Base-by-base conservation (phyloP, 495 filamentous ascomycete genomes). In the Xylaria cubensis region DNA sequence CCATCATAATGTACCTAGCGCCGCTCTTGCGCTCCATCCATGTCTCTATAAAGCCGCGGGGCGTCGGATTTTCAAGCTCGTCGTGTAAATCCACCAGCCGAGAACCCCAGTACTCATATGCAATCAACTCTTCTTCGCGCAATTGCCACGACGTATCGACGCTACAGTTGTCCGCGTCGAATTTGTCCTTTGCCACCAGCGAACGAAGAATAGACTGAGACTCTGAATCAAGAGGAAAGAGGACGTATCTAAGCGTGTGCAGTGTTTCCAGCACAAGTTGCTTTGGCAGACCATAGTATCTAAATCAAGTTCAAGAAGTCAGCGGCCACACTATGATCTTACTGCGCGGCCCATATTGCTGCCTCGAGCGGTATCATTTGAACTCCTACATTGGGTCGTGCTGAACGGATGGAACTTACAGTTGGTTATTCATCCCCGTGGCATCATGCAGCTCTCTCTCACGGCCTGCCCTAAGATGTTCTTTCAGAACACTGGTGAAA, bases 11-110 rank as follows among this genome's bases (percentile, higher is more conserved):
- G 69, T 83, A 80, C 41, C 81, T 76, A 1, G 78, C 77, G 26
- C 79, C 78, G 65, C 80, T 83, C 69, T 74, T 76, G 26, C 81
- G 69, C 72, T 84, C 79, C 67, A 84, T 73, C 81, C 80, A 83
- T 51, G 73, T 77, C 56, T 80, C 75, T 9, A 83, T 15, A 21
- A n/a, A 10, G 3, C 81, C 75, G 17, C 82, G 74, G 17, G 82
- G 80, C 32, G 74, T 80, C 59, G 82, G 82, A 51, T 82, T 81
- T 50, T 82, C 76, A 13, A 83, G 53, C 67, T 83, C 82, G 32
- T 82, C 77, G 53, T 82, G 78, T n/a, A 84, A 65, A 34, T 81
- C 79, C 61, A 77, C 73, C 4, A 82, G 70, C n/a, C 78, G 76
- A 34, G 72, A 56, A 13, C 77, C 81, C 67, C 80, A 81, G 59